Evolutionary conservation across 2,329 filamentous ascomycete species (phyloP).

Genomic region (Penicillium hesseltinei): DNA sequence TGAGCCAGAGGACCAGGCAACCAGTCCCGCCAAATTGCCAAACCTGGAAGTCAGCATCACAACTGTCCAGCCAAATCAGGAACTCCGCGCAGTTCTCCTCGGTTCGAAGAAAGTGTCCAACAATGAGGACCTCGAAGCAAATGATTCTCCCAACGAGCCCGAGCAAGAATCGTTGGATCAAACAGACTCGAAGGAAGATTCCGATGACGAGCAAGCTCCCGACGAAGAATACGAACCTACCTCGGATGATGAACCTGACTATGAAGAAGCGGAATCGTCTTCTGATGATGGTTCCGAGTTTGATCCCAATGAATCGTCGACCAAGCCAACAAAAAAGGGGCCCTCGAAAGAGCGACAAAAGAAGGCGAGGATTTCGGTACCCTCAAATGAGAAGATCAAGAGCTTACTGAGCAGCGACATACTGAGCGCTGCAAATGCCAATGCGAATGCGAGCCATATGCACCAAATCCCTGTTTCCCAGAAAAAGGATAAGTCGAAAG

Average conservation of each 20-base stretch:
- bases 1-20: neutral
- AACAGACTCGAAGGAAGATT: too few species aligned
- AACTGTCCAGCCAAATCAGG: neutral
- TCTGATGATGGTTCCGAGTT: neutral
- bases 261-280: neutral
- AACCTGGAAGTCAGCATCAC: neutral
- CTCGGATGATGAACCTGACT: neutral
- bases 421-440: slow-evolving; percentile 24
- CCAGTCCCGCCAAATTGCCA: neutral
- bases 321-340: neutral
- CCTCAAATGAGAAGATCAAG: neutral
- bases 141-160: neutral
- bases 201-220: neutral
- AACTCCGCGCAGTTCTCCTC: too few species aligned
- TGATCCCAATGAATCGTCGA: neutral
- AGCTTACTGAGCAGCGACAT: neutral
- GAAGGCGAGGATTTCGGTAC: neutral
- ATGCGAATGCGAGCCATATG: slow-evolving; percentile 26
- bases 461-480: slow-evolving; percentile 27
- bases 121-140: neutral
- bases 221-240: neutral
- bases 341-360: neutral
- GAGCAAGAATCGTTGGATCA: neutral
- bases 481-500: slow-evolving; percentile 26
- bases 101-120: neutral